Base-by-base conservation (phyloP, 1,139 yeast species). In the Candida buenavistaensis region DNA sequence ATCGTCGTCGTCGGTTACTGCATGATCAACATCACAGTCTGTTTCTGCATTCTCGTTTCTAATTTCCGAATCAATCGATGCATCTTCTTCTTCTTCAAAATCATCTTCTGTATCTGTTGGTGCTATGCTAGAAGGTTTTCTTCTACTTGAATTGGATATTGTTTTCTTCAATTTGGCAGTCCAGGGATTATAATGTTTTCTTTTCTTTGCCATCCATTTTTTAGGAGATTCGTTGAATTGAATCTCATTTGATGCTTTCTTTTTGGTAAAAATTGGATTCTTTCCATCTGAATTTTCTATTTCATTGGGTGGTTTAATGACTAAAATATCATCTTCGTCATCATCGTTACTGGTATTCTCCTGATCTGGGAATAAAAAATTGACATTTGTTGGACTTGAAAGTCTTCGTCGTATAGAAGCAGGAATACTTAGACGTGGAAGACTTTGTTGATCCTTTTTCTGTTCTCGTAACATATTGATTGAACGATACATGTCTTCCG, bases 401-500 rank as follows among this genome's bases (percentile, higher is more conserved):
- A 26, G 19, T 24, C 9, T 25, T n/a, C 24, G 23, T 6, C 14
- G 24, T 6, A 12, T 19, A 5, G 28, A 23, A 4, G 33, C 23
- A 15, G 16, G 23, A 9, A 24, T 6, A 14, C 19, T 16, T 2
- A 25, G 24, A 13, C 23, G 23, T 13, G 23, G 33, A 6, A 30
- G 14, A 11, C 15, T 12, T 14, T 39, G 32, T 25, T 31, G 30
- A 6, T 36, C 26, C 16, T 40, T 33, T 23, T 73, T 27, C 14
- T 28, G 23, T 21, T 44, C 41, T 26, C 38, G 68, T 59, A 88
- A 66, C 81, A 87, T 80, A 33, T 87, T 82, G 45, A 88, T 83
- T 2, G 96, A 87, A 61, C 83, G 72, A 52, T 71, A 82, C 81
- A 89, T 82, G 52, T 89, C 96, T 33, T 84, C 78, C 1, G 96